Evolutionary conservation across 1,284 basidiomycete genomes (phyloP).

Genomic region (Cutaneotrichosporon daszewskae): DNA sequence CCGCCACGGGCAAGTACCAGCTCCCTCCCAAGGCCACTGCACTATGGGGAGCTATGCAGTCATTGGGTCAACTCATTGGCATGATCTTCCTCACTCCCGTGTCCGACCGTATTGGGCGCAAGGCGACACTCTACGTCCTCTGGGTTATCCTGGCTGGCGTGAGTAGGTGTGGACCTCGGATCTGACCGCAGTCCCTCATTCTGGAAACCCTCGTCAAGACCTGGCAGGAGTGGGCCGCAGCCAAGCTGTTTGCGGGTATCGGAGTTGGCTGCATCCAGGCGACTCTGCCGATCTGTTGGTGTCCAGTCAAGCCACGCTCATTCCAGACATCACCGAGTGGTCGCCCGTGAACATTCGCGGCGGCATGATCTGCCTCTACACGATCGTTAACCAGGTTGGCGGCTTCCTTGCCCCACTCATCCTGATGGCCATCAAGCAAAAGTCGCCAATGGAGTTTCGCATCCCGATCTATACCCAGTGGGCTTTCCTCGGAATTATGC

Average conservation of each 20-base stretch:
- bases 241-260: slow-evolving; percentile 21
- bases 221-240: slow-evolving; percentile 19
- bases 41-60: no score
- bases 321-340: slow-evolving; percentile 19
- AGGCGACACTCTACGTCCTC: no score
- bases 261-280: slow-evolving; percentile 22
- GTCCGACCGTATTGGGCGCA: no score
- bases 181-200: no score
- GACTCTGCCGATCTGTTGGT: slow-evolving; percentile 18
- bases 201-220: slow-evolving; percentile 10
- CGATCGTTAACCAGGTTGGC: slow-evolving; percentile 12
- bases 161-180: no score
- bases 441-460: slow-evolving; percentile 5
- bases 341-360: slow-evolving; percentile 20
- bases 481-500: slow-evolving; percentile 18
- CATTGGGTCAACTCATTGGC: no score
- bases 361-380: background rate
- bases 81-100: no score
- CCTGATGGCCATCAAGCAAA: slow-evolving; percentile 16
- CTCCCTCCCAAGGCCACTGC: no score
- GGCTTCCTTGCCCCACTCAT: slow-evolving; percentile 16
- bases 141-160: no score
- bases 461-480: slow-evolving; percentile 18
- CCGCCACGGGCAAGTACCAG: no score
- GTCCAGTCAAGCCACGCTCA: no score